A percentile compares a stretch with the other conserved stretches of the same genome.
phyloP scores from a whole-genome alignment of 768 basidiomycete genomes.

The Amanita fuliginea region DNA sequence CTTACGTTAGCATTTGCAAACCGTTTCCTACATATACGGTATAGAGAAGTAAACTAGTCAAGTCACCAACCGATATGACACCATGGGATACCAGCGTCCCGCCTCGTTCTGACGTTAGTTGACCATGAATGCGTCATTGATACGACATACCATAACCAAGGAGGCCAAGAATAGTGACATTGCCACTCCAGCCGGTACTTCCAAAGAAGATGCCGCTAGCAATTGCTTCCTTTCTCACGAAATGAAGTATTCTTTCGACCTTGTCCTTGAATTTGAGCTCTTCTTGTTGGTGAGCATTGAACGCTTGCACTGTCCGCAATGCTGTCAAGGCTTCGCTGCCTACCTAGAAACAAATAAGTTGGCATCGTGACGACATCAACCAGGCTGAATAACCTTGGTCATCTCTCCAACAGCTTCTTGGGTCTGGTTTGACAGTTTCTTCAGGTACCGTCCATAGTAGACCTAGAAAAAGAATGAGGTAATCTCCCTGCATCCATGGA shows the following conservation, averaged over 20 bases:
- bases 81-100: slow-evolving; percentile 85
- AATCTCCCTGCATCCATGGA: neutral
- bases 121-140: neutral
- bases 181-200: slow-evolving; percentile 86
- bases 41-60: slow-evolving; percentile 84
- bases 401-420: slow-evolving; percentile 95
- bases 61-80: slow-evolving; percentile 82
- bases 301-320: slow-evolving; percentile 83
- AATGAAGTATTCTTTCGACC: slow-evolving; percentile 51
- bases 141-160: slow-evolving; percentile 69
- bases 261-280: slow-evolving; percentile 61
- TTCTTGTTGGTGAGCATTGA: slow-evolving; percentile 76
- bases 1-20: slow-evolving; percentile 69
- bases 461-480: slow-evolving; percentile 39
- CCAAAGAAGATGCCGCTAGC: slow-evolving; percentile 93
- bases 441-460: slow-evolving; percentile 91
- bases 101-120: slow-evolving; percentile 30
- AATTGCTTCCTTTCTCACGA: slow-evolving; percentile 79
- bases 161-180: slow-evolving; percentile 79
- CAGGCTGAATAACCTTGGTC: slow-evolving; percentile 47
- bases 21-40: slow-evolving; percentile 83
- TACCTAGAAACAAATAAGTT: slow-evolving; percentile 29
- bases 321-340: slow-evolving; percentile 87
- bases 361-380: neutral
- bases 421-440: slow-evolving; percentile 81